Evolutionary conservation across 2,329 filamentous ascomycete species (phyloP).

Genomic region (Alternaria angustiovoidea): DNA sequence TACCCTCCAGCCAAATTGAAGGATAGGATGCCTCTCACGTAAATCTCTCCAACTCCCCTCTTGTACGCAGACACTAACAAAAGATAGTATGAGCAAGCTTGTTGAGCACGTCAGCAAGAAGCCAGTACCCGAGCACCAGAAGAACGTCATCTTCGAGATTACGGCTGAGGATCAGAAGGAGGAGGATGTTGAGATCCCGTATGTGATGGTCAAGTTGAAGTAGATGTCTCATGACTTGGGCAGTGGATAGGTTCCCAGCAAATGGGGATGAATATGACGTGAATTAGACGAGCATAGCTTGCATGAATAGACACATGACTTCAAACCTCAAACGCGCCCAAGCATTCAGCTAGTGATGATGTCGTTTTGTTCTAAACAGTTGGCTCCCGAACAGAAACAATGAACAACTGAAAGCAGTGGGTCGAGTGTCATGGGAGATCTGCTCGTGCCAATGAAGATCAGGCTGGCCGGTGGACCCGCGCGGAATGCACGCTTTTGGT

Average conservation of each 20-base stretch:
- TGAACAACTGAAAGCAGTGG: background rate
- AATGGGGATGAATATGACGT: background rate
- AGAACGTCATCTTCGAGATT: slow-evolving; percentile 93
- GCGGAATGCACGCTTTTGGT: slow-evolving; percentile 4
- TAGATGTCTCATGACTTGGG: slow-evolving; percentile 24
- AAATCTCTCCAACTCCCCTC: slow-evolving; percentile 49
- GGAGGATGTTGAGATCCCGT: slow-evolving; percentile 96
- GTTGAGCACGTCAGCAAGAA: slow-evolving; percentile 92
- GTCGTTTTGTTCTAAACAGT: background rate
- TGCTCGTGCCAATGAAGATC: background rate
- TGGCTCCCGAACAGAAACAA: background rate
- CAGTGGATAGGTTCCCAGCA: background rate
- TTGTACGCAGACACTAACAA: slow-evolving; percentile 30
- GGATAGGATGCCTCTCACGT: slow-evolving; percentile 78
- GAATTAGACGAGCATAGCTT: slow-evolving; percentile 32
- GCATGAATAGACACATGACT: slow-evolving; percentile 24
- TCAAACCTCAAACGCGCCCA: background rate
- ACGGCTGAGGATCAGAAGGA: slow-evolving; percentile 87
- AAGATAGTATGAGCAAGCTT: slow-evolving; percentile 79
- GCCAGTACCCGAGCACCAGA: slow-evolving; percentile 87
- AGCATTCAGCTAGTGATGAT: background rate
- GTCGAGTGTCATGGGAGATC: background rate
- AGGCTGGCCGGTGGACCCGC: background rate
- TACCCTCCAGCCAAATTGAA: slow-evolving; percentile 83
- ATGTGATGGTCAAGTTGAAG: slow-evolving; percentile 85